Conservation (phyloP, 2,329 filamentous ascomycete species). For the Epichloe bromicola region DNA sequence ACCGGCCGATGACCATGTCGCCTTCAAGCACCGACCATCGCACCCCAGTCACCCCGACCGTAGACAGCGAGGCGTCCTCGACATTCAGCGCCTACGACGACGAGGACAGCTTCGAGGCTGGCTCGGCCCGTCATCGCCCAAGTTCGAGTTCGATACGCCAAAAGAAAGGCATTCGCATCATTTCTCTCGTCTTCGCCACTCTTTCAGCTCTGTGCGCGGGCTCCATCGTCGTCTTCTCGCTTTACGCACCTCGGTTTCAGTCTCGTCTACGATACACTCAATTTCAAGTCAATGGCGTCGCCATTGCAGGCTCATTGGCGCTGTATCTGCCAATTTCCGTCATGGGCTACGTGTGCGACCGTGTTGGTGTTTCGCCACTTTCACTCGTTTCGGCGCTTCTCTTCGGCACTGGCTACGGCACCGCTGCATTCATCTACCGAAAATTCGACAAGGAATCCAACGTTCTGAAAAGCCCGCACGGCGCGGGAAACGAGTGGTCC, state of each 20-base stretch:
- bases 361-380: constrained; percentile 66
- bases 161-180: constrained; percentile 24
- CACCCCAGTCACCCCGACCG: not conserved
- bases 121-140: constrained; percentile 9
- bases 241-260: constrained; percentile 87
- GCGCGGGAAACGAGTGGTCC: constrained; percentile 44
- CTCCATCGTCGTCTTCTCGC: constrained; percentile 83
- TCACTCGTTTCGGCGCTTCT: constrained; percentile 58
- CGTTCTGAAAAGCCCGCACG: constrained; percentile 19
- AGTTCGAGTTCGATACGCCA: constrained; percentile 12
- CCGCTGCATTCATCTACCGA: constrained; percentile 67
- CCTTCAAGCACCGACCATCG: constrained; percentile 4
- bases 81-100: constrained; percentile 3
- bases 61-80: constrained; percentile 2
- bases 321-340: constrained; percentile 87
- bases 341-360: constrained; percentile 85
- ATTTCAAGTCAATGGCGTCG: constrained; percentile 80
- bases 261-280: constrained; percentile 78
- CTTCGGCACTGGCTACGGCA: constrained; percentile 69
- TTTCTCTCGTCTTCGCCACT: constrained; percentile 42
- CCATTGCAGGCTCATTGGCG: constrained; percentile 73
- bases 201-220: constrained; percentile 63
- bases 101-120: constrained; percentile 8
- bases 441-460: constrained; percentile 35
- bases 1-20: constrained; percentile 2